Evolutionary conservation across 768 basidiomycete genomes (phyloP).

Genomic region (Boletus rubescentipes): DNA sequence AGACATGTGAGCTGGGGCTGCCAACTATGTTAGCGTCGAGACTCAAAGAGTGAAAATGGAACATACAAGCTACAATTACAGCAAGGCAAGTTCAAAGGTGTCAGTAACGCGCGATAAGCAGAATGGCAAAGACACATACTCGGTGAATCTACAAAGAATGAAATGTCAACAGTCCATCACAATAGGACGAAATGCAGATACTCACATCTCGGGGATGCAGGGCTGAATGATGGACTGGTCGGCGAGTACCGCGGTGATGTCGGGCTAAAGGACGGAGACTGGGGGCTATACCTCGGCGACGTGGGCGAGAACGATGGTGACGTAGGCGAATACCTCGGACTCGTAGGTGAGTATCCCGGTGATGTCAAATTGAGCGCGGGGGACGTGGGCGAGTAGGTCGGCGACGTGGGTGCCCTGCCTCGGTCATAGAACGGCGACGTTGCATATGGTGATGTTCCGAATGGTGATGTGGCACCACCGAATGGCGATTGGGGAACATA

Average conservation of each 20-base stretch:
- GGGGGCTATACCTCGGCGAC: constrained; percentile 82
- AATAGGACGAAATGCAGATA: constrained; percentile 12
- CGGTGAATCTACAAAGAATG: constrained; percentile 73
- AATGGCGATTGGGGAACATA: constrained; percentile 87
- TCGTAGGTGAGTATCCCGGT: constrained; percentile 65
- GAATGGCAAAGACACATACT: constrained; percentile 49
- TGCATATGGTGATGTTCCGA: constrained; percentile 75
- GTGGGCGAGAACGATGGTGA: constrained; percentile 85
- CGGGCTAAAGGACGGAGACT: constrained; percentile 88
- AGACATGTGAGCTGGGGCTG: constrained; percentile 80
- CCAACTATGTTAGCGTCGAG: constrained; percentile 8
- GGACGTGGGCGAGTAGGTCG: constrained; percentile 87
- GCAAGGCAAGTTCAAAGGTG: background rate
- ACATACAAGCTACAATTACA: constrained; percentile 59
- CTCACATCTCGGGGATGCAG: constrained; percentile 89
- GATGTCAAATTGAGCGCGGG: constrained; percentile 81
- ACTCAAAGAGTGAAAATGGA: background rate
- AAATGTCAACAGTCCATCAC: background rate
- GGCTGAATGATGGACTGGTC: constrained; percentile 88
- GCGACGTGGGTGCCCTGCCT: constrained; percentile 67
- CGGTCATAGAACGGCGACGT: constrained; percentile 82
- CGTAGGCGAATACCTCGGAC: constrained; percentile 83
- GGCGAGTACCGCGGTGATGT: constrained; percentile 90
- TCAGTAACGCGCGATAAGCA: constrained; percentile 24
- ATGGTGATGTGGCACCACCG: constrained; percentile 78